Evolutionary conservation across 768 basidiomycete species (phyloP).

Genomic region (Ramaria sp.): DNA sequence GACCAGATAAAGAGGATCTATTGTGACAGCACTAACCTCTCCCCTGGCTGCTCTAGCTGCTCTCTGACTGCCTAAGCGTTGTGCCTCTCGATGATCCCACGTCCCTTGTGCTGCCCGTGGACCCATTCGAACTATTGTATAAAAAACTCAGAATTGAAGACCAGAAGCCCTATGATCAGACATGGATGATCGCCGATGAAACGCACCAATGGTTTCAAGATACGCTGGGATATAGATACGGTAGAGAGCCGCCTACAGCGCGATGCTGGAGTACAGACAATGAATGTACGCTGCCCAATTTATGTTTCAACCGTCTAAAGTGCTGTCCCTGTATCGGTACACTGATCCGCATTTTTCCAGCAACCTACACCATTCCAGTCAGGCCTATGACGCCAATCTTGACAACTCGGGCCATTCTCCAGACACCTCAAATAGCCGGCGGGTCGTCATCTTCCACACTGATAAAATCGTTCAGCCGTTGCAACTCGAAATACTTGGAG

Average conservation of each 20-base stretch:
- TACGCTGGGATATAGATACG: not conserved
- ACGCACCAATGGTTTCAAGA: constrained; percentile 13
- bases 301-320: not conserved
- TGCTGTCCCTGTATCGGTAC: not conserved
- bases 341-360: constrained; percentile 13
- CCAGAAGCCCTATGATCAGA: constrained; percentile 35
- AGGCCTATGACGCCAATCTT: constrained; percentile 35
- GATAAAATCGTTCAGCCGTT: not conserved
- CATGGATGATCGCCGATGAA: constrained; percentile 24
- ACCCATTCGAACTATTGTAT: constrained; percentile 40
- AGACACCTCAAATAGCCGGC: constrained; percentile 36
- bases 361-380: constrained; percentile 14
- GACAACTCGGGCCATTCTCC: constrained; percentile 34
- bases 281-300: not conserved
- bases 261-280: not conserved
- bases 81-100: constrained; percentile 41
- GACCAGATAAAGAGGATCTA: not conserved
- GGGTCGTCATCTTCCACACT: constrained; percentile 10
- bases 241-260: not conserved
- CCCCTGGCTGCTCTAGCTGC: constrained; percentile 22
- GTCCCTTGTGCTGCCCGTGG: constrained; percentile 40
- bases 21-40: not conserved
- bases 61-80: constrained; percentile 27
- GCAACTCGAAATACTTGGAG: constrained; percentile 18
- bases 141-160: constrained; percentile 23